A percentile compares a stretch with the other conserved stretches of the same genome.
Conservation (phyloP, 2,329 filamentous ascomycete species). For the Atkinsonella texensis region DNA sequence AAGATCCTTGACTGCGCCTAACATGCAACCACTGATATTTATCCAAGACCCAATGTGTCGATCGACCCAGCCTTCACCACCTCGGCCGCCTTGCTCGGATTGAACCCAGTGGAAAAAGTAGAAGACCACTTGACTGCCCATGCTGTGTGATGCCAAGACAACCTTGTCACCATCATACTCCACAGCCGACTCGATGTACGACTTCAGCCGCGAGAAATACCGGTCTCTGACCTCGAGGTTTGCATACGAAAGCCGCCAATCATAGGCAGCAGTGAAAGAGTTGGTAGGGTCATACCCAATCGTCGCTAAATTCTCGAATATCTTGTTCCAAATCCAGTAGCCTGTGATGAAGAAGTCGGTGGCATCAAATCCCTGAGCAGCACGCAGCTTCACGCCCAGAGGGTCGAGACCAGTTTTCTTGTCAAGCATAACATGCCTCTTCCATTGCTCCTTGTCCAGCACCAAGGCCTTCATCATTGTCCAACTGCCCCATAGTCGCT, state of each 20-base stretch:
- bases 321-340: constrained; percentile 99
- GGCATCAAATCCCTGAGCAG: constrained; percentile 93
- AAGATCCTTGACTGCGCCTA: constrained; percentile 83
- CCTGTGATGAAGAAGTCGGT: constrained; percentile 86
- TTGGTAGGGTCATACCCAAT: constrained; percentile 88
- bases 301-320: constrained; percentile 89
- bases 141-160: constrained; percentile 84
- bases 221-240: constrained; percentile 87
- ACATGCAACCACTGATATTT: constrained; percentile 96
- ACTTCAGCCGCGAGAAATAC: constrained; percentile 86
- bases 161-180: constrained; percentile 66
- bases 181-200: constrained; percentile 75
- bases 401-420: constrained; percentile 85
- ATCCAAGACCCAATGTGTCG: constrained; percentile 88
- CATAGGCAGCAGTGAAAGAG: constrained; percentile 60
- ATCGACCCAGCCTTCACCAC: constrained; percentile 83
- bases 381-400: constrained; percentile 76
- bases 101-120: constrained; percentile 77
- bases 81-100: constrained; percentile 61
- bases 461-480: constrained; percentile 96
- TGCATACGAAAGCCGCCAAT: constrained; percentile 84
- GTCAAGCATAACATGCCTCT: constrained; percentile 93
- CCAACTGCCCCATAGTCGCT: constrained; percentile 95
- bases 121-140: constrained; percentile 92
- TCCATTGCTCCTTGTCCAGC: constrained; percentile 88